Conservation (phyloP, 768 basidiomycete species). For the Obba rivulosa region DNA sequence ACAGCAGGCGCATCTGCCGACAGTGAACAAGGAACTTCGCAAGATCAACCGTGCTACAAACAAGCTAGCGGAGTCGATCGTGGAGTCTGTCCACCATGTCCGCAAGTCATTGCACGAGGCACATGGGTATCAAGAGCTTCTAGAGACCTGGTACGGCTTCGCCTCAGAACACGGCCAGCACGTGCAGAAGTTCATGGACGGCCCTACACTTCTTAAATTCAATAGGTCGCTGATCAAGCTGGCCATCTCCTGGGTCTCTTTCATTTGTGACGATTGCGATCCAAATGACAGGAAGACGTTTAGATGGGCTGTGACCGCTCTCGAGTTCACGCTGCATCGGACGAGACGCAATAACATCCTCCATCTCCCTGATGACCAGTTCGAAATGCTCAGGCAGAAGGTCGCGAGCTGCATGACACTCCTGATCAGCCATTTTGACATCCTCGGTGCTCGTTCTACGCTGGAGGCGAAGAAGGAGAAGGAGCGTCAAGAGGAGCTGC, state of each 20-base stretch:
- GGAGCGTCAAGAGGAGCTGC: slow-evolving; percentile 68
- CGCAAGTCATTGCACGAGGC: slow-evolving; percentile 57
- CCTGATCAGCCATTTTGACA: slow-evolving; percentile 97
- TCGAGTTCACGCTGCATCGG: slow-evolving; percentile 86
- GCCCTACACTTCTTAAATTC: slow-evolving; percentile 62
- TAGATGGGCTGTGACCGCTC: slow-evolving; percentile 95
- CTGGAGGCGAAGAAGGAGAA: slow-evolving; percentile 87
- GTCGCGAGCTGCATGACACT: slow-evolving; percentile 96
- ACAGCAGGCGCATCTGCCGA: slow-evolving; percentile 86
- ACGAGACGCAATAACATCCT: slow-evolving; percentile 88
- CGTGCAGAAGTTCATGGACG: slow-evolving; percentile 85
- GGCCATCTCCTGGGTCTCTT: slow-evolving; percentile 96
- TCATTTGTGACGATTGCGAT: slow-evolving; percentile 97
- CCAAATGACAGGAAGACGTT: slow-evolving; percentile 94
- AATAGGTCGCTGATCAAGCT: slow-evolving; percentile 80
- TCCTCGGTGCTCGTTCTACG: slow-evolving; percentile 88
- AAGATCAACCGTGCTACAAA: slow-evolving; percentile 90
- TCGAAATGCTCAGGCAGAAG: slow-evolving; percentile 83
- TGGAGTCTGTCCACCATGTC: slow-evolving; percentile 87
- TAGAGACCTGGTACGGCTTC: slow-evolving; percentile 93
- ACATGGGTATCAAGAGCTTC: slow-evolving; percentile 71
- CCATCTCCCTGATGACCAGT: slow-evolving; percentile 82
- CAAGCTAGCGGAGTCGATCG: slow-evolving; percentile 86
- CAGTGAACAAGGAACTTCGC: slow-evolving; percentile 82
- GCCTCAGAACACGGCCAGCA: slow-evolving; percentile 96